phyloP scores from a whole-genome alignment of 345 rosid species.

The Syzygium jambos region DNA sequence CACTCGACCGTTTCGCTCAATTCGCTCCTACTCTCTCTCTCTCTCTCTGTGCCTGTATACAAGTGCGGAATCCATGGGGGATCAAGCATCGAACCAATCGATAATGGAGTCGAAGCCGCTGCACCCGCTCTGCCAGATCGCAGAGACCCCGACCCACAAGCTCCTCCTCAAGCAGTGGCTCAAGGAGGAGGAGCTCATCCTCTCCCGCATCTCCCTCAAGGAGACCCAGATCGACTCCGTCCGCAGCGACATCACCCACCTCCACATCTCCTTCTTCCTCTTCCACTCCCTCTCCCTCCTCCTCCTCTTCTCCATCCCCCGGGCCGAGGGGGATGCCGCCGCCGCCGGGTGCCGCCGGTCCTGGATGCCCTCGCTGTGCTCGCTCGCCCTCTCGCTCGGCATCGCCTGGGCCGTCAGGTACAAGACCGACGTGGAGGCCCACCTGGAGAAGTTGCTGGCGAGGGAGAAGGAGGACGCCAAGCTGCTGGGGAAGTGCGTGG shows the following conservation, averaged over 20 bases:
- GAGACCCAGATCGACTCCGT: constrained; percentile 49
- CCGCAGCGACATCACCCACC: neutral
- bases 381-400: constrained; percentile 63
- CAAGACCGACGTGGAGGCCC: constrained; percentile 68
- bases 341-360: constrained; percentile 36
- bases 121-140: constrained; percentile 90
- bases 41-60: neutral
- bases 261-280: neutral
- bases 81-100: neutral
- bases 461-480: constrained; percentile 90
- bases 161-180: constrained; percentile 95
- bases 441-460: constrained; percentile 65
- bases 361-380: constrained; percentile 79
- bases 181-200: constrained; percentile 82
- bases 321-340: constrained; percentile 10
- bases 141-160: constrained; percentile 85
- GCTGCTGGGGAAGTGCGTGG: constrained; percentile 70
- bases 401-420: constrained; percentile 81
- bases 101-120: constrained; percentile 39
- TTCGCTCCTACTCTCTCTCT: neutral
- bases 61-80: neutral
- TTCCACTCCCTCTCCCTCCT: constrained; percentile 10
- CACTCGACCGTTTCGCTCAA: constrained; percentile 17
- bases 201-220: constrained; percentile 60
- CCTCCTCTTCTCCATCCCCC: neutral